Conservation (phyloP, 805 yeast species). For the Zygosaccharomyces kombuchaensis region DNA sequence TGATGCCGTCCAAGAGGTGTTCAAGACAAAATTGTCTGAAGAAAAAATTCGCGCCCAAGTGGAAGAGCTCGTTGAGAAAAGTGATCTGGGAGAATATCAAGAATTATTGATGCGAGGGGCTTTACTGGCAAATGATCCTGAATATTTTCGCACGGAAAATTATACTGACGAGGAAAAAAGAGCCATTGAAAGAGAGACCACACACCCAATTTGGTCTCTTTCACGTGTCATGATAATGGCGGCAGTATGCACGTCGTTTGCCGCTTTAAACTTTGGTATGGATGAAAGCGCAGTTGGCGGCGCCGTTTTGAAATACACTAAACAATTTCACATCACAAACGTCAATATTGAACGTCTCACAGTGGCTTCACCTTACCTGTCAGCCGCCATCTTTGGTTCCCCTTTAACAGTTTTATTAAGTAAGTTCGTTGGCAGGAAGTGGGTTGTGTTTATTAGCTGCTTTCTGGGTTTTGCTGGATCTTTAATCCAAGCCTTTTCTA, state of each 20-base stretch:
- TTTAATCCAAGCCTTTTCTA: constrained; percentile 59
- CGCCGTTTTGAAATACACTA: constrained; percentile 53
- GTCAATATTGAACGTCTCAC: too few relatives aligned
- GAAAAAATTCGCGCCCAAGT: constrained; percentile 15
- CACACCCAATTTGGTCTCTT: constrained; percentile 46
- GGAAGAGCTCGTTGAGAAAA: constrained; percentile 10
- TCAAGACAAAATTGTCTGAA: too few relatives aligned
- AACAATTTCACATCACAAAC: constrained; percentile 41
- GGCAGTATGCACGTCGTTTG: constrained; percentile 49
- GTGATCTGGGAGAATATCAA: constrained; percentile 19
- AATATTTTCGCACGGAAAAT: constrained; percentile 37
- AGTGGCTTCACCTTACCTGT: constrained; percentile 64
- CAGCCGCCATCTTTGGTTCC: constrained; percentile 53
- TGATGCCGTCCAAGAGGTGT: too few relatives aligned
- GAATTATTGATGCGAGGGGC: constrained; percentile 50
- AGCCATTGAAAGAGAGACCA: constrained; percentile 41
- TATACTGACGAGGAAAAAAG: constrained; percentile 34
- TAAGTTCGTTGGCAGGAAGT: constrained; percentile 51
- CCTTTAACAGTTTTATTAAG: constrained; percentile 53
- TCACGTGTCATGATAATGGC: constrained; percentile 52
- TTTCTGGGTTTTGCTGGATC: constrained; percentile 55
- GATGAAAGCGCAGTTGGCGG: constrained; percentile 70
- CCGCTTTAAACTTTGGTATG: constrained; percentile 69
- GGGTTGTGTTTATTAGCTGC: constrained; percentile 56
- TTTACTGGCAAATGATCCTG: constrained; percentile 50